Evolutionary conservation across 306 rosid species (phyloP), one percentile per base, ranked within the genome.

Genomic region (Fagus crenata): DNA sequence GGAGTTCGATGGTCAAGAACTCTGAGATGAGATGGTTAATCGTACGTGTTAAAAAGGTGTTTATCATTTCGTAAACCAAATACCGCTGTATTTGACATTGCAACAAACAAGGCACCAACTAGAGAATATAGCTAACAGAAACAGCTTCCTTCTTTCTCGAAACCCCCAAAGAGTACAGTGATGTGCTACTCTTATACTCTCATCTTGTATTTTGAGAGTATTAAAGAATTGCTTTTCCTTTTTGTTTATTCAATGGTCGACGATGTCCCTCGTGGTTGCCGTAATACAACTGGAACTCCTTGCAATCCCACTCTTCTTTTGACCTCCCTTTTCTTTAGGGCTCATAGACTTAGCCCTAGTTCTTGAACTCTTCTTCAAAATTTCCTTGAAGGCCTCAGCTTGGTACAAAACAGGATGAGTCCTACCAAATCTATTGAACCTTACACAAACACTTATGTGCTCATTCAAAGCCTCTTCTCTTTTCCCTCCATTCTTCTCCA

Each of bases 261-360:
- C 46, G 15, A 75, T 46, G 49, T 86, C 88, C 32, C 75, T 65
- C 0, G 80, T 74, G 64, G 85, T 69, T 1, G 78, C 81, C 5
- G 91, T 84, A 74, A 87, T 85, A 9, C 89, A 89, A 68, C 89
- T 85, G 0, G 85, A 84, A 76, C 81, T 87, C 78, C 91, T 78
- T 1, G 76, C 67, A 49, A 89, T 39, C 18, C 77, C 69, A 1
- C 67, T 53, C 51, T 35, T 67, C 17, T 15, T 78, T 40, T 22
- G 58, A 53, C 13, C 63, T 13, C 1, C 39, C 28, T 58, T 64
- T 2, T 80, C 76, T 61, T 80, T 49, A 8, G 80, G 85, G 59
- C 80, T 75, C 42, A 43, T 18, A 22, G 86, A 83, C 73, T 71
- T 83, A 7, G 81, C 75, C 59, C 85, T 75, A 18, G 43, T 37